Evolutionary conservation across 768 basidiomycete species (phyloP).

Genomic region (Lentinula sp.): DNA sequence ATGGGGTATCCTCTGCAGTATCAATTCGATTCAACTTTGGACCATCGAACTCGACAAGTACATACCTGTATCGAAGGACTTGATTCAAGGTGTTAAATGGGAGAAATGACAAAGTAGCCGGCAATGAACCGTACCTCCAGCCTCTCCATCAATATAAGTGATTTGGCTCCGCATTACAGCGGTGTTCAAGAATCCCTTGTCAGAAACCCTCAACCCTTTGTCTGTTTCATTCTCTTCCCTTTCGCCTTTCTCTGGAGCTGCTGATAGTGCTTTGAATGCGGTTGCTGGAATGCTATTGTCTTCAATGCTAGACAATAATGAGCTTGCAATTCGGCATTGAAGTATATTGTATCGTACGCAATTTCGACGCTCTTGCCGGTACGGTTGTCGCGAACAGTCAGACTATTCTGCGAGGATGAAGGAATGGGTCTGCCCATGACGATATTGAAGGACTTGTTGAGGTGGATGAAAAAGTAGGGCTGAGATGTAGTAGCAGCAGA

Average conservation of each 20-base stretch:
- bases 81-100: background rate
- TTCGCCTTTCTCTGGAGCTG: conserved; percentile 51
- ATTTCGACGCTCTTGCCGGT: conserved; percentile 74
- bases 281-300: conserved; percentile 79
- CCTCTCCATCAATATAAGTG: conserved; percentile 89
- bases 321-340: background rate
- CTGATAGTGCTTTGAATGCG: conserved; percentile 72
- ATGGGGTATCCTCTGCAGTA: conserved; percentile 78
- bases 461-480: background rate
- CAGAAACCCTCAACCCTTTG: conserved; percentile 72
- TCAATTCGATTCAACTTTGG: background rate
- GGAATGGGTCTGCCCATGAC: conserved; percentile 10
- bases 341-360: conserved; percentile 36
- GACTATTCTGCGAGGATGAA: conserved; percentile 21
- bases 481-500: background rate
- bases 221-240: conserved; percentile 79
- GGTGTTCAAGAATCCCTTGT: conserved; percentile 80
- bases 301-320: conserved; percentile 45
- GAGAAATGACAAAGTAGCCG: background rate
- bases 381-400: conserved; percentile 79
- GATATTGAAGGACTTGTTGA: background rate
- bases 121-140: conserved; percentile 46
- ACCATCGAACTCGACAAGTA: background rate
- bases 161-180: conserved; percentile 77
- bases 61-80: conserved; percentile 71